These are phyloP conservation scores for Solanum appendiculatum DNA, from an alignment of 257 asterid species.

Conservation along the genomic window DNA sequence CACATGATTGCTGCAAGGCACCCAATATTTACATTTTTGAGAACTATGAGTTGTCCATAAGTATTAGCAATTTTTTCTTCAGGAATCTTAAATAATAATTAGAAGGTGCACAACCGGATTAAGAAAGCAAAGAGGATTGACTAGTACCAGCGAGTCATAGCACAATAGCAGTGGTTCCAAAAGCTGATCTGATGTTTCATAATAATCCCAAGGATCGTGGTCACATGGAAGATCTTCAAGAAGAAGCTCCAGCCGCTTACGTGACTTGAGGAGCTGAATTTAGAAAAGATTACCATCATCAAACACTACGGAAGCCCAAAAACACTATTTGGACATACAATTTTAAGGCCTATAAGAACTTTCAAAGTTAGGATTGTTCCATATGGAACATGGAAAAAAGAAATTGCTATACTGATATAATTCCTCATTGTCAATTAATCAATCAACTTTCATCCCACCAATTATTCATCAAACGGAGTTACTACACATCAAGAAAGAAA, in stretches of 20 bases:
- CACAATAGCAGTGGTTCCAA: constrained; percentile 79
- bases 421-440: neutral
- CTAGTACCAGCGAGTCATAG: constrained; percentile 74
- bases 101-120: neutral
- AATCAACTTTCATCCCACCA: neutral
- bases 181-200: constrained; percentile 83
- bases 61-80: neutral
- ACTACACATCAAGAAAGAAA: neutral
- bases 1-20: constrained; percentile 71
- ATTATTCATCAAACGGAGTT: neutral
- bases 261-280: constrained; percentile 73
- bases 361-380: neutral
- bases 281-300: neutral
- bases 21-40: neutral
- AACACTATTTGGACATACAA: neutral
- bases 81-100: neutral
- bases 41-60: neutral
- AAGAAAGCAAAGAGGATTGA: neutral
- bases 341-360: neutral
- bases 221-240: constrained; percentile 96
- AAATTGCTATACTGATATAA: neutral
- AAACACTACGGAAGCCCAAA: neutral
- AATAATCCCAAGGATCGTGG: constrained; percentile 63
- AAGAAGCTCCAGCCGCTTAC: constrained; percentile 78
- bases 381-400: neutral